Conservation (phyloP, 768 basidiomycete species). For the Dioszegia crocea region DNA sequence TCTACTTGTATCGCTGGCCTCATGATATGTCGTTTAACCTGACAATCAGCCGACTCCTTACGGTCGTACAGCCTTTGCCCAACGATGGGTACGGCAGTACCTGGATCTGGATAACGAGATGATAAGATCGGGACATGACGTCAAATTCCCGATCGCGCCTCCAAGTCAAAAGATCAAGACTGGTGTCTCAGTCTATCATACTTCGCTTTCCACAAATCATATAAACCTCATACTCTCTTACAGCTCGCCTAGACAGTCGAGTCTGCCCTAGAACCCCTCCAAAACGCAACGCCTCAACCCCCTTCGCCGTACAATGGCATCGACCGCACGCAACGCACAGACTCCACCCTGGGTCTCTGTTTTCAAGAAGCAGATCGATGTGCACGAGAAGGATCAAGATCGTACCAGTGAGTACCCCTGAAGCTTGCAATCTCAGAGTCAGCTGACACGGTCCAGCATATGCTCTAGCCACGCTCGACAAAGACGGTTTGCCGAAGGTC, state of each 20-base stretch:
- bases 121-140: not conserved
- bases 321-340: not conserved
- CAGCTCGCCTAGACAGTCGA: not conserved
- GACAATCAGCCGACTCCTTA: too few relatives aligned
- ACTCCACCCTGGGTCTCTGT: constrained; percentile 23
- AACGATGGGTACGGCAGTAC: too few relatives aligned
- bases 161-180: not conserved
- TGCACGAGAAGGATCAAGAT: constrained; percentile 30
- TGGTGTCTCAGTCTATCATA: not conserved
- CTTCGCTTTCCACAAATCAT: not conserved
- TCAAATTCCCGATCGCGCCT: not conserved
- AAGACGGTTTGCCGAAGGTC: constrained; percentile 37
- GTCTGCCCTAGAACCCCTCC: not conserved
- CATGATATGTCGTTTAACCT: too few relatives aligned
- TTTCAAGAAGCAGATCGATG: constrained; percentile 24
- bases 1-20: too few relatives aligned
- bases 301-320: constrained; percentile 3
- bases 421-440: not conserved
- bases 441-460: constrained; percentile 24
- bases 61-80: too few relatives aligned
- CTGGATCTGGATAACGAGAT: not conserved
- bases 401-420: constrained; percentile 22
- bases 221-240: not conserved
- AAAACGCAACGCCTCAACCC: constrained; percentile 6
- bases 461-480: constrained; percentile 32